Evolutionary conservation across 2,329 filamentous ascomycete genomes (phyloP), one percentile per base, ranked within the genome.

Genomic region (Penicillium sp.): DNA sequence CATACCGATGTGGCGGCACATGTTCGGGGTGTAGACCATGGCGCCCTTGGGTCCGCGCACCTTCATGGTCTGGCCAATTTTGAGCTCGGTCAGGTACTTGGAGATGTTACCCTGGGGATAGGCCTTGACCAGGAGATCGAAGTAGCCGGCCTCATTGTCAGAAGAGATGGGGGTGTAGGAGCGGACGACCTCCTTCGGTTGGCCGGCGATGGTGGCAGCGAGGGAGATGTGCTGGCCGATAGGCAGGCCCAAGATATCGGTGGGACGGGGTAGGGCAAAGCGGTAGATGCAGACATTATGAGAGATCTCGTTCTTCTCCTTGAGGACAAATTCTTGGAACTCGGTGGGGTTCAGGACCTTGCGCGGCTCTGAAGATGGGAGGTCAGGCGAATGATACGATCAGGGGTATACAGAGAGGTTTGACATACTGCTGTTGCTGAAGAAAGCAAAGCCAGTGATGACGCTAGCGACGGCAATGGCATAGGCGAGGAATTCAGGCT

Each of bases 281-380:
- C 94, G 91, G 81, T 97, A 99, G 79, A 99, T 96, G 74, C 93
- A 92, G 55, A 95, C 93, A 81, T 99, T 99, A 84, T 97, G 94
- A 29, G 93, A 96, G 68, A 97, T 87, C 61, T 95, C 83, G 13
- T 87, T 97, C 84, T 96, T 97, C 76, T 97, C 90, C 74, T 88
- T 87, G 65, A 99, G 86, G 72, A 90, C 87, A 70, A 96, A 96
- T 53, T 95, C 84, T 73, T 96, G 91, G 83, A 96, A 96, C 46
- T 82, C 81, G 63, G 86, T 85, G 29, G 92, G 90, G 78, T 93
- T 93, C 64, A 99, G 84, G 60, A 94, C 86, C 75, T 89, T 91
- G 73, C 87, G 85, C 58, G 85, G 81, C 70, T 85, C 90, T 91
- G 72, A 28, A 9, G 47, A 33, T 26, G 47, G 39, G 48, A n/a